Conservation (phyloP, 2,329 filamentous ascomycete species). For the Hymenoscyphus fructigenus region DNA sequence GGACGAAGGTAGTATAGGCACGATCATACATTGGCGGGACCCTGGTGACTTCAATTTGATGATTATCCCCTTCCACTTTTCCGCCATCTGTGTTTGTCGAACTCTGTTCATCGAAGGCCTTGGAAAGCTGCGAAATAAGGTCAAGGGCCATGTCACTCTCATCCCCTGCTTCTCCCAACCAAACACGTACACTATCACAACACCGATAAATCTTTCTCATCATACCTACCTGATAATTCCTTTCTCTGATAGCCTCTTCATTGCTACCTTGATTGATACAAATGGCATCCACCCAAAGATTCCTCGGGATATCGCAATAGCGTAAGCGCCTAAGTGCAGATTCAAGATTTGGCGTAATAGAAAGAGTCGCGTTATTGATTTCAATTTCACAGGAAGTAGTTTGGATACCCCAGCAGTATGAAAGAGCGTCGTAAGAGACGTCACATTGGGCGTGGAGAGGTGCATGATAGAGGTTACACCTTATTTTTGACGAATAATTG, state of each 20-base stretch:
- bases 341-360: neutral
- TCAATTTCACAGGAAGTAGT: neutral
- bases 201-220: neutral
- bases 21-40: neutral
- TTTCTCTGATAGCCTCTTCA: neutral
- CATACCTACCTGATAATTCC: neutral
- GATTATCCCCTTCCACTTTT: neutral
- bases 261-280: neutral
- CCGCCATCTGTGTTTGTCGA: neutral
- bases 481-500: neutral
- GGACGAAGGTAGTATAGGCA: neutral
- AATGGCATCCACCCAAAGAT: neutral
- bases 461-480: neutral
- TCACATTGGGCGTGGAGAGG: neutral
- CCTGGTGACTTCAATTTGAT: neutral
- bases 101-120: neutral
- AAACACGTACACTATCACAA: neutral
- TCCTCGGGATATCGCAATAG: neutral
- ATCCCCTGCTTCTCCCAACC: neutral
- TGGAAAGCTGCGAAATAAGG: neutral
- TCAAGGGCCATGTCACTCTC: neutral
- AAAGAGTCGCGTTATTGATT: neutral
- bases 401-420: neutral
- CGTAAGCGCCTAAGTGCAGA: neutral
- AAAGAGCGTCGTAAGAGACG: neutral